A percentile compares a stretch with the other conserved stretches of the same genome.
These are phyloP conservation scores for Pleoardoris graminearum DNA, from an alignment of 2,329 filamentous ascomycete genomes.

Conservation along the genomic window DNA sequence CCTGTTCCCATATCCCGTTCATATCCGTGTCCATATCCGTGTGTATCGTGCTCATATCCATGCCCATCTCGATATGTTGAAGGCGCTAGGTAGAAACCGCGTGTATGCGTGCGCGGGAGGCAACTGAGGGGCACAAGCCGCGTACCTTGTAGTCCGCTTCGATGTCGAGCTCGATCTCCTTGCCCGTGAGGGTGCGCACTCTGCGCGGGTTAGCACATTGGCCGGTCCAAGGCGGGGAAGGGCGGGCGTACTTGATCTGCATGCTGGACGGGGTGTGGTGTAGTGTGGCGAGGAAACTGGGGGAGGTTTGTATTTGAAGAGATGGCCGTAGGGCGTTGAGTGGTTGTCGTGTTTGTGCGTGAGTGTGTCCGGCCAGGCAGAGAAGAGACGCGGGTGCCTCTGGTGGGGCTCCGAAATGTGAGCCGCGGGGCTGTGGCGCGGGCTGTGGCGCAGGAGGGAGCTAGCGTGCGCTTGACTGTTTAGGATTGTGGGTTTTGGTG, in stretches of 20 bases:
- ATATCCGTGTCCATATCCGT: too few relatives aligned
- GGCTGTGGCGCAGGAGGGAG: too few relatives aligned
- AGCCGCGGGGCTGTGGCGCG: neutral
- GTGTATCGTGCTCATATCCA: too few relatives aligned
- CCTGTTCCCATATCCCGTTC: neutral
- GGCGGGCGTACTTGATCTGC: constrained; percentile 42
- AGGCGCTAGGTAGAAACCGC: too few relatives aligned
- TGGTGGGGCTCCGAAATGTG: too few relatives aligned
- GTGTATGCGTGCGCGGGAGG: too few relatives aligned
- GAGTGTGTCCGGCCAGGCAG: constrained; percentile 2
- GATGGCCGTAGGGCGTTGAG: neutral
- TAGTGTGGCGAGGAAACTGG: too few relatives aligned
- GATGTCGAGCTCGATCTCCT: constrained; percentile 98
- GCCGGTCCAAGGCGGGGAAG: neutral
- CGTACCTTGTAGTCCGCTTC: constrained; percentile 88
- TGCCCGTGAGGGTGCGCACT: constrained; percentile 95
- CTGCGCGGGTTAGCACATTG: constrained; percentile 53
- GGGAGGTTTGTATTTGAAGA: too few relatives aligned
- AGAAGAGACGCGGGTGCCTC: too few relatives aligned
- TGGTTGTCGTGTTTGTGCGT: neutral
- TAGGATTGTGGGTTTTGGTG: too few relatives aligned
- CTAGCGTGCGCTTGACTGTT: neutral
- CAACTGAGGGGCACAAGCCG: neutral
- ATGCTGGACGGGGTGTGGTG: constrained; percentile 23
- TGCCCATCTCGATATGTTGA: too few relatives aligned